phyloP scores from a whole-genome alignment of 164 flowering plant species.

The Magnolia officinalis region DNA sequence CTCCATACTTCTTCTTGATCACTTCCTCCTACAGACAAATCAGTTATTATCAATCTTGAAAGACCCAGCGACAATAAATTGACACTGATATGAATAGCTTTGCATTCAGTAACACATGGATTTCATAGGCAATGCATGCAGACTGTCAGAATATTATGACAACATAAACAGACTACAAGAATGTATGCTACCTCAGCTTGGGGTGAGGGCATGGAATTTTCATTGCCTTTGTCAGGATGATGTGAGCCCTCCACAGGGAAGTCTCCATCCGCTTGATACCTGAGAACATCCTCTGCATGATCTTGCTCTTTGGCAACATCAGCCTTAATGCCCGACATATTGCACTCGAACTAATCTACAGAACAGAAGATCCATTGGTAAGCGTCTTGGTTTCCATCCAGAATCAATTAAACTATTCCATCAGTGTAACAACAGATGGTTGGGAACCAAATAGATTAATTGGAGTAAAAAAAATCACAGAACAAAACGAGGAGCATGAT shows the following conservation, averaged over 20 bases:
- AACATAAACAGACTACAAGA: neutral
- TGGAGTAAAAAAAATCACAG: neutral
- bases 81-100: neutral
- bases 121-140: neutral
- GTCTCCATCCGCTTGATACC: conserved; percentile 20
- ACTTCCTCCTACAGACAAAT: conserved; percentile 55
- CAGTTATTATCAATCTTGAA: neutral
- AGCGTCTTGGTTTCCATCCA: neutral
- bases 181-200: conserved; percentile 35
- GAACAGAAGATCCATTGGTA: neutral
- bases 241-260: conserved; percentile 20
- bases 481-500: neutral
- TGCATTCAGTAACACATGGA: neutral
- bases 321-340: conserved; percentile 20
- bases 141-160: neutral
- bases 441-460: neutral
- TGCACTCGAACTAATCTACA: neutral
- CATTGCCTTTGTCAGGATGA: conserved; percentile 18
- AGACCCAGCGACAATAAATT: neutral
- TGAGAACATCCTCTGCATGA: conserved; percentile 11
- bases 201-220: conserved; percentile 30
- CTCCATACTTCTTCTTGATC: conserved; percentile 86
- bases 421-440: too few species aligned
- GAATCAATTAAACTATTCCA: neutral
- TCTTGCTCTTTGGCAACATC: conserved; percentile 33